Base-by-base conservation (phyloP, 257 asterid species). In the Scutellaria minor region DNA sequence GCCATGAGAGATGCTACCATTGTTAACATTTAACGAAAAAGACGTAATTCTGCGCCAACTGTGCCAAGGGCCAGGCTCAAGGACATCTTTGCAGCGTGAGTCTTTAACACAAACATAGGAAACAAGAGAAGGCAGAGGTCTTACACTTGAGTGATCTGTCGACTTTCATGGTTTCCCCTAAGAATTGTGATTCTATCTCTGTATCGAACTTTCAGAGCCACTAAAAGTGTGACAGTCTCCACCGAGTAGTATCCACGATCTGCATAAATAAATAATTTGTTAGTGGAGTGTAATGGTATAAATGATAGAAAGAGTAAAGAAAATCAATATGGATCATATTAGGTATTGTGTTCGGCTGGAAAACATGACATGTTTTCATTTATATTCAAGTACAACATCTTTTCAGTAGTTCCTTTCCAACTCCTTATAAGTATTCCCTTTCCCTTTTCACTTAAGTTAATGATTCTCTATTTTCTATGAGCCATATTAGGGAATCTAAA, bases 81-180 rank as follows among this genome's bases (percentile, higher is more conserved):
- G 22, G 58, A 64, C 50, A 41, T 77, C 55, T 69, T 46, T 46
- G 46, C 31, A 42, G 66, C 54, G 74, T 40, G 51, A 64, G 42
- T 71, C 58, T 65, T 42, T 27, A 59, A 45, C 68, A 66, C 50
- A 55, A 66, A 60, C 56, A 79, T 24, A 68, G 20, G 37, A 72
- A 68, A 50, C 39, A 63, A 68, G 64, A 79, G 48, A 63, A 57
- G 80, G 67, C 70, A 75, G 75, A 65, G 73, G 58, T 72, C 96
- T 85, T 88, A 94, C 99, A 94, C 99, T 94, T 89, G 99, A 78
- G 97, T 94, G 86, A 94, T 94, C 79, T 94, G 99, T 50, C 99
- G 91, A 72, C 99, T 94, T 83, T 94, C 99, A 78, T 94, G 99
- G 80, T 91, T 94, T 79, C 98, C 97, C 77, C 97, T 82, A 37